Evolutionary conservation across 2,329 filamentous ascomycete genomes (phyloP).

Genomic region (Fusarium stilboides): DNA sequence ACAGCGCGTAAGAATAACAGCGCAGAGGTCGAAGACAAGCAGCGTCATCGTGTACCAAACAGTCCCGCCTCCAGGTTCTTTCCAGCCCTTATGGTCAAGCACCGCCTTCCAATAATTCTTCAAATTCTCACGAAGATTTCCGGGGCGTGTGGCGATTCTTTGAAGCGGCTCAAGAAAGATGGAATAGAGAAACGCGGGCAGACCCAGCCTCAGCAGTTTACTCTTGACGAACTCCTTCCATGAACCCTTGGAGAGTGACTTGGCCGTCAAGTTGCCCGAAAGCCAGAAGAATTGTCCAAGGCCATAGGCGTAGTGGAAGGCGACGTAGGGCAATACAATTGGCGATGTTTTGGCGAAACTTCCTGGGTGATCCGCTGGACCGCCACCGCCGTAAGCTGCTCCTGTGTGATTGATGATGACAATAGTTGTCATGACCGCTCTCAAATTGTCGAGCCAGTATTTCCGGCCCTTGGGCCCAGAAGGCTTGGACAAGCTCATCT

Average conservation of each 20-base stretch:
- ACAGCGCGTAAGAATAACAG: conserved; percentile 1
- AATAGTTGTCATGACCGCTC: conserved; percentile 13
- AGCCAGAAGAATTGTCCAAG: conserved; percentile 13
- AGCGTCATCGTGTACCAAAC: conserved; percentile 16
- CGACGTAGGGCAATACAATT: conserved; percentile 3
- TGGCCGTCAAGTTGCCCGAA: neutral
- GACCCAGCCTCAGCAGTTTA: conserved; percentile 3
- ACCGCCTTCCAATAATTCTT: conserved; percentile 8
- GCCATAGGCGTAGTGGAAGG: conserved; percentile 9
- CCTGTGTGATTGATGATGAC: conserved; percentile 18
- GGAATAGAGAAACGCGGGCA: conserved; percentile 2
- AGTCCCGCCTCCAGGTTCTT: conserved; percentile 1
- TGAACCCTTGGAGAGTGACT: conserved; percentile 11
- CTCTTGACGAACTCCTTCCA: conserved; percentile 12
- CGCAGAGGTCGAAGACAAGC: conserved; percentile 6
- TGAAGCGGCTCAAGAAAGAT: conserved; percentile 1
- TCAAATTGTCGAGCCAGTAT: conserved; percentile 14
- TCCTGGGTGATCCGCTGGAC: neutral
- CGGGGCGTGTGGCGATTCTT: neutral
- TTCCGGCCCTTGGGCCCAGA: conserved; percentile 6
- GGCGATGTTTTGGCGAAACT: conserved; percentile 9
- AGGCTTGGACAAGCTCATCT: conserved; percentile 1
- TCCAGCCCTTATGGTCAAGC: neutral
- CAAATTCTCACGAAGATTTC: neutral
- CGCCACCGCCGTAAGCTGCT: conserved; percentile 9